phyloP scores from a whole-genome alignment of 495 filamentous ascomycete species.

The Monascus purpureus region DNA sequence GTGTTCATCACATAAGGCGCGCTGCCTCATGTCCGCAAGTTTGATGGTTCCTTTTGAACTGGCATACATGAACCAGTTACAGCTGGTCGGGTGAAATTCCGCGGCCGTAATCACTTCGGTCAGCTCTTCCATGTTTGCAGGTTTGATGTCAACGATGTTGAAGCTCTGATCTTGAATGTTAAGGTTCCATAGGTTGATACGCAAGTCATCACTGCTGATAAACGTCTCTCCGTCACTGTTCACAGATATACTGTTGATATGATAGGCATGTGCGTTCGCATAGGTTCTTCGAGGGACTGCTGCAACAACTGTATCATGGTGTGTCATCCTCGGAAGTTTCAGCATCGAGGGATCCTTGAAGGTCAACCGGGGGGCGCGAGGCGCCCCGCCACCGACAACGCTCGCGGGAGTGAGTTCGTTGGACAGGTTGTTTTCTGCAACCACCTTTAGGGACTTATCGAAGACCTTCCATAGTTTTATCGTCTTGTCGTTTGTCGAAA shows the following conservation, averaged over 20 bases:
- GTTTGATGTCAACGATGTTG: constrained; percentile 99
- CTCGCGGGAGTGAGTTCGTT: constrained; percentile 79
- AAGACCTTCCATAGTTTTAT: constrained; percentile 99
- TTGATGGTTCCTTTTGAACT: constrained; percentile 99
- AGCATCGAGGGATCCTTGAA: constrained; percentile 73
- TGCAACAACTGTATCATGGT: constrained; percentile 96
- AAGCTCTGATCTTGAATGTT: constrained; percentile 99
- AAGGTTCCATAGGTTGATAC: constrained; percentile 97
- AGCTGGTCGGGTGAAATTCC: constrained; percentile 93
- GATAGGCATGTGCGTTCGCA: constrained; percentile 96
- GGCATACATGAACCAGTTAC: constrained; percentile 99
- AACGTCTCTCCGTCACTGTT: constrained; percentile 99
- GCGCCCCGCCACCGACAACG: constrained; percentile 57
- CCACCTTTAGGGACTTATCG: constrained; percentile 96
- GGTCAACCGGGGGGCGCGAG: constrained; percentile 52
- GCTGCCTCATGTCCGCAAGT: constrained; percentile 93
- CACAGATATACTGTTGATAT: constrained; percentile 99
- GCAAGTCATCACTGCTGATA: constrained; percentile 93
- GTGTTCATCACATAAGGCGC: constrained; percentile 89
- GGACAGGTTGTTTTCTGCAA: constrained; percentile 96
- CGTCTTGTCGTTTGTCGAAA: constrained; percentile 98
- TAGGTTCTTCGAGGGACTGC: constrained; percentile 92
- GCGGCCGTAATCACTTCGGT: constrained; percentile 98
- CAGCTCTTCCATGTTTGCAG: constrained; percentile 98
- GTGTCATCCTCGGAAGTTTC: constrained; percentile 88